phyloP scores from a whole-genome alignment of 2,329 filamentous ascomycete species.

The Diaporthe citri region DNA sequence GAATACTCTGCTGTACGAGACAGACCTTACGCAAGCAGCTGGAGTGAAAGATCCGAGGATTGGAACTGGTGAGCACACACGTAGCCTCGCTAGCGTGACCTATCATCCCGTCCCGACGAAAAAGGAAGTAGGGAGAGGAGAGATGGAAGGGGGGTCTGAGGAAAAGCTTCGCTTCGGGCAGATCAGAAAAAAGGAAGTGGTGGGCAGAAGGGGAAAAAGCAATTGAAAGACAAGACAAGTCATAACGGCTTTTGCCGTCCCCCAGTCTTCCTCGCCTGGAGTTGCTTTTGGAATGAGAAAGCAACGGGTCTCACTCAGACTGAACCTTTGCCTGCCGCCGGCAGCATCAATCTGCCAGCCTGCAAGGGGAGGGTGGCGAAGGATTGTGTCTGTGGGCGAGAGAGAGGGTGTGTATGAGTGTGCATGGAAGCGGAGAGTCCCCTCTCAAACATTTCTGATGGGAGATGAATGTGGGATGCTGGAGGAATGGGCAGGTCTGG shows the following conservation, averaged over 20 bases:
- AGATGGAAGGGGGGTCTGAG: neutral
- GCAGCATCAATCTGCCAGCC: neutral
- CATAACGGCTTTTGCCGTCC: neutral
- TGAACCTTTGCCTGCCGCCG: constrained; percentile 5
- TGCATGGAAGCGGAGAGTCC: neutral
- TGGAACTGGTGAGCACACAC: neutral
- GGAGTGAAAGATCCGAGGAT: neutral
- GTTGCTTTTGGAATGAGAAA: constrained; percentile 19
- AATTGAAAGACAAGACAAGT: neutral
- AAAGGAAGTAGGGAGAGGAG: neutral
- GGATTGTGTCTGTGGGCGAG: neutral
- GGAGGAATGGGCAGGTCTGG: constrained; percentile 18
- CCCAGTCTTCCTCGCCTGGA: neutral
- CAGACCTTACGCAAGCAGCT: neutral
- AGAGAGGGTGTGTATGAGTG: neutral
- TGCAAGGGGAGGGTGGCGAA: neutral
- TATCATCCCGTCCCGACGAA: neutral
- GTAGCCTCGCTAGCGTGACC: neutral
- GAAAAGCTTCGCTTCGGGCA: neutral
- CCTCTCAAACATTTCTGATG: neutral
- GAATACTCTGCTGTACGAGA: neutral
- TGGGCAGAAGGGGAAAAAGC: neutral
- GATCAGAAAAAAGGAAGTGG: neutral
- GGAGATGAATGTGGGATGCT: neutral
- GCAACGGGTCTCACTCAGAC: constrained; percentile 15